Percentiles rank a stretch among this genome's conserved stretches.
These are phyloP conservation scores for Spergularia azorica DNA, from an alignment of 179 eudicot genomes.

Conservation along the genomic window DNA sequence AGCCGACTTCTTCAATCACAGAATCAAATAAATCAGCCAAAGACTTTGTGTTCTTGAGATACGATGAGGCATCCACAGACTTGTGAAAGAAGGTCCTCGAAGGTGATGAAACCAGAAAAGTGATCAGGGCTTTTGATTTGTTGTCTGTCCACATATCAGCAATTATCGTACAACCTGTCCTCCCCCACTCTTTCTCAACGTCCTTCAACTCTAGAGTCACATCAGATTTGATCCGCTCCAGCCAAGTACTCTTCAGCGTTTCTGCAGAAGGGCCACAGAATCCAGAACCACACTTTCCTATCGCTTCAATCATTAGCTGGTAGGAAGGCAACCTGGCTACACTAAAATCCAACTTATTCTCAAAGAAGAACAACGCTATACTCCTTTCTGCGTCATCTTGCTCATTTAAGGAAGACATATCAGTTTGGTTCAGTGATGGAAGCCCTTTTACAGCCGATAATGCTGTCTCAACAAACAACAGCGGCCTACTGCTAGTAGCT, in stretches of 20 bases:
- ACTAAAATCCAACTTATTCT: constrained; percentile 82
- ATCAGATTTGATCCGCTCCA: constrained; percentile 74
- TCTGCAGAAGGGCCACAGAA: constrained; percentile 86
- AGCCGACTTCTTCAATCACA: constrained; percentile 81
- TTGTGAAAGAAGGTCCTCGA: constrained; percentile 89
- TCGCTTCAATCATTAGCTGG: constrained; percentile 81
- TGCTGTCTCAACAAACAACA: constrained; percentile 42
- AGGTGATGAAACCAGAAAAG: constrained; percentile 89
- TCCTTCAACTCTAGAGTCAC: constrained; percentile 62
- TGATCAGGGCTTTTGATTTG: constrained; percentile 81
- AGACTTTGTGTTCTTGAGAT: constrained; percentile 67
- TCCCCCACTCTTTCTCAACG: constrained; percentile 84
- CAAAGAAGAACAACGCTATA: constrained; percentile 88
- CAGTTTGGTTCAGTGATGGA: constrained; percentile 40
- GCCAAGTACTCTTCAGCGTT: constrained; percentile 67
- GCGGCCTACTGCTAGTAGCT: constrained; percentile 36
- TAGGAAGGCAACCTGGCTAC: constrained; percentile 83
- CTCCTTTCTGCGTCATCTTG: constrained; percentile 79
- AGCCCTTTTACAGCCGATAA: constrained; percentile 43
- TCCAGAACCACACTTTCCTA: constrained; percentile 66
- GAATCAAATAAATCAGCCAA: constrained; percentile 84
- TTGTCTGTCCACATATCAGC: constrained; percentile 95
- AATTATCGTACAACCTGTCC: constrained; percentile 88
- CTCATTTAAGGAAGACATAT: constrained; percentile 39
- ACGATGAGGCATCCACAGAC: constrained; percentile 83